phyloP scores from a whole-genome alignment of 768 basidiomycete species.

The Tylopilus sp. region DNA sequence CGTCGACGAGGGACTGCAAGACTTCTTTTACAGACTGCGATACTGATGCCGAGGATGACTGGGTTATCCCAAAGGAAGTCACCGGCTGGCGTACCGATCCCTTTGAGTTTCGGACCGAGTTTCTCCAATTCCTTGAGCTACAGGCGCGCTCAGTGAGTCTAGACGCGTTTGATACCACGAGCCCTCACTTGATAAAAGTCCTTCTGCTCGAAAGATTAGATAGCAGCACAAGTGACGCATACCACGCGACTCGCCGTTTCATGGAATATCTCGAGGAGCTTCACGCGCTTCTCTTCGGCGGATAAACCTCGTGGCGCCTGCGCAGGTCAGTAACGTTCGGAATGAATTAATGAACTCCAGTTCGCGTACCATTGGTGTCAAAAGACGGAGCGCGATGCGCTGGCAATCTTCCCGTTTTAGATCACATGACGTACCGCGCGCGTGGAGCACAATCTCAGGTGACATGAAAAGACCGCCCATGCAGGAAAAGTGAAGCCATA shows the following conservation, averaged over 20 bases:
- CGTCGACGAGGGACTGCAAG: slow-evolving; percentile 81
- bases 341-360: not conserved
- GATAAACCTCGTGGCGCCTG: slow-evolving; percentile 84
- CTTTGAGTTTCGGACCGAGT: slow-evolving; percentile 82
- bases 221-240: not conserved
- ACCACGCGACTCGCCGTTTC: slow-evolving; percentile 62
- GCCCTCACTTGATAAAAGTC: slow-evolving; percentile 68
- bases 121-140: slow-evolving; percentile 93
- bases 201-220: slow-evolving; percentile 45
- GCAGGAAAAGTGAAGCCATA: slow-evolving; percentile 18
- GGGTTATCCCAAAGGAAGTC: not conserved
- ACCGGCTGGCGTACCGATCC: slow-evolving; percentile 59
- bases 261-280: slow-evolving; percentile 89
- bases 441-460: not conserved
- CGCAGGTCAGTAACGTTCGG: not conserved
- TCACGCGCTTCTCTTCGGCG: slow-evolving; percentile 85
- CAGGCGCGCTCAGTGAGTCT: not conserved
- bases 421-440: slow-evolving; percentile 26
- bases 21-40: slow-evolving; percentile 92
- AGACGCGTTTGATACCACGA: no score
- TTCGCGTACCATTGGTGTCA: slow-evolving; percentile 19
- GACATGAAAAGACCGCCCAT: not conserved
- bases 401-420: not conserved
- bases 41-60: slow-evolving; percentile 42
- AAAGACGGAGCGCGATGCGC: not conserved